Percentiles rank a stretch among this genome's conserved stretches.
phyloP scores from a whole-genome alignment of 345 rosid genomes.

The Gossypium arboreum region DNA sequence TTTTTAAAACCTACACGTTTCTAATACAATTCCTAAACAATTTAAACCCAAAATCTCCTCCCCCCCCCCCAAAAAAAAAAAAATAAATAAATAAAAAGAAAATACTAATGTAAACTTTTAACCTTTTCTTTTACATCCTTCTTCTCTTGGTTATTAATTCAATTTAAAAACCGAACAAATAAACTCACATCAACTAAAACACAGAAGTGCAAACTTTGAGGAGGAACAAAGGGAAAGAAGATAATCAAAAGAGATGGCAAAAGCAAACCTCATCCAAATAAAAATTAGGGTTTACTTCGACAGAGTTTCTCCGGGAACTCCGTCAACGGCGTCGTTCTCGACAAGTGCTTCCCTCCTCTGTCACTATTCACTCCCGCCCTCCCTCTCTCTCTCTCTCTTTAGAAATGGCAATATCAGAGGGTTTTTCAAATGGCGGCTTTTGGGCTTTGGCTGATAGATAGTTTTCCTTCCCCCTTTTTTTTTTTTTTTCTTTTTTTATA shows the following conservation, averaged over 20 bases:
- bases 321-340: constrained; percentile 13
- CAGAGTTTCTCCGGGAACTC: not conserved
- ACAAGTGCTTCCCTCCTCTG: not conserved
- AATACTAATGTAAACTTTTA: not conserved
- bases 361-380: constrained; percentile 2
- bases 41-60: not conserved
- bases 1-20: not conserved
- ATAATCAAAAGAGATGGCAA: not conserved
- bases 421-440: constrained; percentile 21
- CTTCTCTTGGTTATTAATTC: not conserved
- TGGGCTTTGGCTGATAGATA: not conserved
- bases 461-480: not conserved
- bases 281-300: not conserved
- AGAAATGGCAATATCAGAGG: not conserved
- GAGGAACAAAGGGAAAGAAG: not conserved
- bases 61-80: too few species aligned
- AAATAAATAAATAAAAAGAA: too few species aligned
- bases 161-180: not conserved
- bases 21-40: not conserved
- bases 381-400: not conserved
- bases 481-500: rapidly evolving
- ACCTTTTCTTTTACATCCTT: not conserved
- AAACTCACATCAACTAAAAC: not conserved
- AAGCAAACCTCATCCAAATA: constrained; percentile 6
- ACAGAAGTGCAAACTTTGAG: not conserved